Conservation (phyloP, 73 alveolate genomes). For the Tetrahymena thermophila region DNA sequence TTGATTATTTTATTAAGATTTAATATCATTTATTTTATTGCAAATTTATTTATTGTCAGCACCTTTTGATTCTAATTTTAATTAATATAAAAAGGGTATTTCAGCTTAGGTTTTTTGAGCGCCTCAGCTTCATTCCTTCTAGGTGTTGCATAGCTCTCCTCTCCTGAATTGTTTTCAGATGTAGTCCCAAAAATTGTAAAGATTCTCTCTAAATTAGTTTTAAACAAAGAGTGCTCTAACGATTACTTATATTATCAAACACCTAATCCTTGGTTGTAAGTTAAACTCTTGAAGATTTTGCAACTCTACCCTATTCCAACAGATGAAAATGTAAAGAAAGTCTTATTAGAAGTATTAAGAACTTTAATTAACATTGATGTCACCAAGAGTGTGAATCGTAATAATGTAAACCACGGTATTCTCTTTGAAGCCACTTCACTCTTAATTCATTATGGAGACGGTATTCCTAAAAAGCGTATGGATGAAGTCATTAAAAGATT, state of each 20-base stretch:
- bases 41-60: not conserved
- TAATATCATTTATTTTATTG: not conserved
- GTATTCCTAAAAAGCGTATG: slow-evolving; percentile 70
- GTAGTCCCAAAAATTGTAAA: slow-evolving; percentile 66
- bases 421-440: slow-evolving; percentile 93
- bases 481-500: slow-evolving; percentile 76
- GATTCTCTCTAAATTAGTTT: slow-evolving; percentile 64
- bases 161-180: slow-evolving; percentile 55
- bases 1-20: not conserved
- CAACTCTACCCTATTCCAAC: slow-evolving; percentile 89
- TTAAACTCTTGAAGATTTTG: slow-evolving; percentile 79
- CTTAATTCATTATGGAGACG: slow-evolving; percentile 79
- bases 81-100: slow-evolving; percentile 33
- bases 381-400: slow-evolving; percentile 90
- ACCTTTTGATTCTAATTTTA: not conserved
- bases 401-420: slow-evolving; percentile 94
- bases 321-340: slow-evolving; percentile 46
- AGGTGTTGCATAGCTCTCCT: slow-evolving; percentile 35
- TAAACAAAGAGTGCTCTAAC: slow-evolving; percentile 68
- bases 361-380: slow-evolving; percentile 88
- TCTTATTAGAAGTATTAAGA: slow-evolving; percentile 70
- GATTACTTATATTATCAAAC: slow-evolving; percentile 89
- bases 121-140: slow-evolving; percentile 69
- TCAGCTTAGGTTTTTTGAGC: slow-evolving; percentile 59
- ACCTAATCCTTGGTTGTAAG: slow-evolving; percentile 96